These are phyloP conservation scores for Neonectria neomacrospora DNA, from an alignment of 2,329 filamentous ascomycete species.

Conservation along the genomic window DNA sequence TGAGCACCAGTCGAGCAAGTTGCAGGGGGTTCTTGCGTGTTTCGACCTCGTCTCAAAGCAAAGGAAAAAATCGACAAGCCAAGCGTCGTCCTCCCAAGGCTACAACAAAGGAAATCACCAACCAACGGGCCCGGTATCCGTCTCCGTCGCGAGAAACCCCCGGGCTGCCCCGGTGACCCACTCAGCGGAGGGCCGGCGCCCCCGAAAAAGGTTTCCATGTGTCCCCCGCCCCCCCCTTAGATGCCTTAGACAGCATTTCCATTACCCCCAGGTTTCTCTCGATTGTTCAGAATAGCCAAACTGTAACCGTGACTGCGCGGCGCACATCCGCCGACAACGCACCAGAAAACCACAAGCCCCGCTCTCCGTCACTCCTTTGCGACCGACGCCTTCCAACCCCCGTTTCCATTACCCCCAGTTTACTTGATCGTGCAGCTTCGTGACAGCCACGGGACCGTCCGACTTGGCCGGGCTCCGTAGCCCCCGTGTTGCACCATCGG, in stretches of 20 bases:
- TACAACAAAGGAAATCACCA: not conserved
- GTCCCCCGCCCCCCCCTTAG: conserved; percentile 12
- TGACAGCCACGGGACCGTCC: conserved; percentile 42
- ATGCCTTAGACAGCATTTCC: conserved; percentile 40
- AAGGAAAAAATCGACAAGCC: not conserved
- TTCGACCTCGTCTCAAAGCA: not conserved
- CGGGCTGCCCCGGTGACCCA: conserved; percentile 42
- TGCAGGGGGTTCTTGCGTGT: conserved; percentile 27
- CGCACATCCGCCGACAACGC: conserved; percentile 17
- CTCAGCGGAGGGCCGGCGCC: conserved; percentile 39
- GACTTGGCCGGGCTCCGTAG: conserved; percentile 23
- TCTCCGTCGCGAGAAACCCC: conserved; percentile 28
- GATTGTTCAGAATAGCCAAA: conserved; percentile 16
- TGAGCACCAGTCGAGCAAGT: conserved; percentile 19
- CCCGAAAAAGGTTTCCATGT: conserved; percentile 33
- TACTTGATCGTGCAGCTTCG: conserved; percentile 52
- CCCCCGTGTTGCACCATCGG: conserved; percentile 28
- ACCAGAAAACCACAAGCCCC: conserved; percentile 23
- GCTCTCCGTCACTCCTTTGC: conserved; percentile 32
- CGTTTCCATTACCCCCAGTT: conserved; percentile 53
- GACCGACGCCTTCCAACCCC: conserved; percentile 28
- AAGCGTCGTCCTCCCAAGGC: not conserved
- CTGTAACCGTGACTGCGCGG: conserved; percentile 14
- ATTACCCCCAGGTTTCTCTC: conserved; percentile 51
- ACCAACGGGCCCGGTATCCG: conserved; percentile 21